Conservation (phyloP, 164 flowering plant species). For the Houttuynia cordata region DNA sequence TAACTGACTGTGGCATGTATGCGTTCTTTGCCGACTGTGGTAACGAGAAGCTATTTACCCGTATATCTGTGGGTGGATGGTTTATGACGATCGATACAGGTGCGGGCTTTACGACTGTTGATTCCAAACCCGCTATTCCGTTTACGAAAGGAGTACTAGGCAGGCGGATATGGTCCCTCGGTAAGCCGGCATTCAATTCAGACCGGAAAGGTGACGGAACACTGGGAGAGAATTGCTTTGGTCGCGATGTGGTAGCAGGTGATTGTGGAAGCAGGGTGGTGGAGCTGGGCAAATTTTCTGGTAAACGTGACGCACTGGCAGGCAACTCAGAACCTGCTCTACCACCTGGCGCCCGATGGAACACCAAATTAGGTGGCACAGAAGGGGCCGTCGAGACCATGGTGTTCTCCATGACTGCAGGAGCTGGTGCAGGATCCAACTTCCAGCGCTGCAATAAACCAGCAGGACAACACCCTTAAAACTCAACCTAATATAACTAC, state of each 20-base stretch:
- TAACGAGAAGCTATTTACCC: background rate
- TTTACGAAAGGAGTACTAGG: background rate
- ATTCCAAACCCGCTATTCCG: background rate
- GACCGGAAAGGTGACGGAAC: background rate
- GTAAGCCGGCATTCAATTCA: background rate
- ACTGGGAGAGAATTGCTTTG: background rate
- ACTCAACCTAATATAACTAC: background rate
- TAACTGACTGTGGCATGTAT: conserved; percentile 10
- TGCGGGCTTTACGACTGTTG: background rate
- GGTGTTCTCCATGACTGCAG: background rate
- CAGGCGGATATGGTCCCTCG: background rate
- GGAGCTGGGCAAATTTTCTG: background rate
- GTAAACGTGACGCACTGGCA: background rate
- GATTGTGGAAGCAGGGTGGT: background rate
- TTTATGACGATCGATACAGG: background rate
- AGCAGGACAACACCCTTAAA: background rate
- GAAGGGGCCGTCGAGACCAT: background rate
- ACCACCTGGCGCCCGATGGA: background rate
- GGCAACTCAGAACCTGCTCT: background rate
- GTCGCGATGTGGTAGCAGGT: background rate
- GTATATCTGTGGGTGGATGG: background rate
- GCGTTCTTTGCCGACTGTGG: background rate
- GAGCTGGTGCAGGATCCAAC: conserved; percentile 15
- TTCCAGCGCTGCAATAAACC: conserved; percentile 41
- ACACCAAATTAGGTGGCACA: background rate